Conservation (phyloP, 345 rosid species). For the Bruguiera gymnorhiza region DNA sequence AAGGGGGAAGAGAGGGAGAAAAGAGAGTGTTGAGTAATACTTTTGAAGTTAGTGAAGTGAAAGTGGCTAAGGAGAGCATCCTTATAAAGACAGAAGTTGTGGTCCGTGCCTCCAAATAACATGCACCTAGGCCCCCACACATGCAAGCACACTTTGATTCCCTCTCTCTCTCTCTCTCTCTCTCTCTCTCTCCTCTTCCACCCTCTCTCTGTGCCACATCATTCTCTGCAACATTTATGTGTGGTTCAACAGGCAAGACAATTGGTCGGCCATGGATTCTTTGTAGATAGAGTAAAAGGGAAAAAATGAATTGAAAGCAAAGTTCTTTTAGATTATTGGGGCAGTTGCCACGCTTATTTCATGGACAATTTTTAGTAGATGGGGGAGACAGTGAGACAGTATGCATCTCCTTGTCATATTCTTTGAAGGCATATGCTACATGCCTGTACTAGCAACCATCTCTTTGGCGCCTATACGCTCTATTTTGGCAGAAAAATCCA, state of each 20-base stretch:
- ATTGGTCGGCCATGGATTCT: slow-evolving; percentile 40
- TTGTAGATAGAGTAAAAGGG: neutral
- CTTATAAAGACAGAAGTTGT: slow-evolving; percentile 19
- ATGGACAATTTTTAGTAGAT: neutral
- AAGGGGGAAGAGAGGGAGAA: neutral
- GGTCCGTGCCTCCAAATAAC: slow-evolving; percentile 22
- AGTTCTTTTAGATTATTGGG: neutral
- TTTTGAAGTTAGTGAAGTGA: neutral
- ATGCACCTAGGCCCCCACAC: slow-evolving; percentile 2
- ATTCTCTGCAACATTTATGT: slow-evolving; percentile 27
- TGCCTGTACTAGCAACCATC: neutral
- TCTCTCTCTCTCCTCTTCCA: no score
- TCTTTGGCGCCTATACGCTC: neutral
- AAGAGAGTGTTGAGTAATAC: neutral
- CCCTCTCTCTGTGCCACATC: slow-evolving; percentile 22
- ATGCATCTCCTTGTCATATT: slow-evolving; percentile 18
- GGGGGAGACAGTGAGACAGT: neutral
- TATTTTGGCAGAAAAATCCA: neutral
- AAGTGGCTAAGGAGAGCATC: neutral
- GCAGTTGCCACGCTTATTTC: slow-evolving; percentile 3
- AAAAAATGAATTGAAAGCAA: neutral
- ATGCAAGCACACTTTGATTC: slow-evolving; percentile 1
- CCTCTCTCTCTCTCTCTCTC: neutral
- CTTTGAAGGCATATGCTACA: slow-evolving; percentile 7
- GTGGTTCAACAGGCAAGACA: slow-evolving; percentile 27